Percentiles rank a stretch among this genome's conserved stretches.
Evolutionary conservation across 768 basidiomycete genomes (phyloP).

Genomic region (Neoboletus brunneissimus): DNA sequence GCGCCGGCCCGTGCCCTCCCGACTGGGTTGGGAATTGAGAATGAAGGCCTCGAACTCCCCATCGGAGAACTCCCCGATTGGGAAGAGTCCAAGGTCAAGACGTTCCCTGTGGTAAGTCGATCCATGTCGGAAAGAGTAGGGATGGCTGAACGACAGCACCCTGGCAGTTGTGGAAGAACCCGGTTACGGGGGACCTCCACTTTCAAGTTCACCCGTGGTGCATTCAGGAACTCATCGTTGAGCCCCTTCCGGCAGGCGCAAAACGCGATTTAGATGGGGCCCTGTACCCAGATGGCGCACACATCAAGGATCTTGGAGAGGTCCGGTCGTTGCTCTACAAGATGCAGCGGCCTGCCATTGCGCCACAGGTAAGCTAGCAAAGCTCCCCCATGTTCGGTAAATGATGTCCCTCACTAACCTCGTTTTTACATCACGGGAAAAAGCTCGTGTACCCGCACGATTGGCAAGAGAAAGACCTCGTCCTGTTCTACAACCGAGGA

Average conservation of each 20-base stretch:
- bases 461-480: conserved; percentile 68
- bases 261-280: conserved; percentile 58
- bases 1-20: conserved; percentile 65
- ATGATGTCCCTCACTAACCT: not conserved
- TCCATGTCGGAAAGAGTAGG: not conserved
- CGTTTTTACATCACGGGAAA: not conserved
- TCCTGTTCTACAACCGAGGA: conserved; percentile 73
- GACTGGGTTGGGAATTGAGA: conserved; percentile 81
- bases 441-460: conserved; percentile 83
- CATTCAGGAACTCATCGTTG: conserved; percentile 60
- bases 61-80: conserved; percentile 70
- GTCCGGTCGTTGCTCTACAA: conserved; percentile 78
- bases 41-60: conserved; percentile 69
- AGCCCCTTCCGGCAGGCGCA: conserved; percentile 63
- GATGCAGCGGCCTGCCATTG: conserved; percentile 91
- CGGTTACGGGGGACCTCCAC: conserved; percentile 75
- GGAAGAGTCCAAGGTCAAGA: conserved; percentile 74
- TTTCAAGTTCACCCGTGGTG: conserved; percentile 90
- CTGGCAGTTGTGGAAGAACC: conserved; percentile 88
- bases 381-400: not conserved
- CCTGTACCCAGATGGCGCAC: conserved; percentile 80
- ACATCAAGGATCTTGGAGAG: conserved; percentile 66
- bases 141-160: not conserved
- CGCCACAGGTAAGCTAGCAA: conserved; percentile 51
- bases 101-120: conserved; percentile 55